Percentiles rank a stretch among this genome's conserved stretches.
These are phyloP conservation scores for Capsella bursapastoris DNA, from an alignment of 345 rosid genomes.

Conservation along the genomic window DNA sequence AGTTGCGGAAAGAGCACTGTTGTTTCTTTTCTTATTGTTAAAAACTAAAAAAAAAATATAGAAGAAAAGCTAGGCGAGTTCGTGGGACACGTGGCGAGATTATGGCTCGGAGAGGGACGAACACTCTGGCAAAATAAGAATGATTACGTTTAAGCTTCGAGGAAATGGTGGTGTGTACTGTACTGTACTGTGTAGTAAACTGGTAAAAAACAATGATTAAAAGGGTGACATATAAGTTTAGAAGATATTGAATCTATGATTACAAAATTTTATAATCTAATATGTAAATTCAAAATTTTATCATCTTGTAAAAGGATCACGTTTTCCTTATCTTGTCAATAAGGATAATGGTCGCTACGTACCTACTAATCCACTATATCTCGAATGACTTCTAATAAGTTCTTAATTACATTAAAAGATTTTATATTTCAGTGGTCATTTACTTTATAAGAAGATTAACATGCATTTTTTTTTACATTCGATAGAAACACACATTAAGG, in stretches of 20 bases:
- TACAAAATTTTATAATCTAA: too few relatives aligned
- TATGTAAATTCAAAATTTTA: too few relatives aligned
- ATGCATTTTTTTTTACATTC: not conserved
- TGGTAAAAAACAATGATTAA: not conserved
- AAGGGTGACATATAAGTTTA: not conserved
- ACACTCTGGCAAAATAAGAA: conserved; percentile 25
- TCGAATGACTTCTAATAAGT: not conserved
- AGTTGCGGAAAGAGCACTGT: conserved; percentile 2
- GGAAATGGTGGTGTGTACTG: conserved; percentile 5
- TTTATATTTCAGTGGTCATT: not conserved
- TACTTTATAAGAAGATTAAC: not conserved
- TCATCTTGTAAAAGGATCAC: not conserved
- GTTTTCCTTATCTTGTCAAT: not conserved
- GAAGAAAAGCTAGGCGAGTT: conserved; percentile 24
- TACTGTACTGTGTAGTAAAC: not conserved
- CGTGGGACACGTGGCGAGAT: conserved; percentile 43
- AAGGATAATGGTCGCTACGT: not conserved
- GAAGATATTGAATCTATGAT: too few relatives aligned
- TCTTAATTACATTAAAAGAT: not conserved
- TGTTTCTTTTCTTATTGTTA: not conserved
- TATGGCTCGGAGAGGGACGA: not conserved
- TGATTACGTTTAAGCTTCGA: conserved; percentile 13
- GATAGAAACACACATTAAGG: not conserved
- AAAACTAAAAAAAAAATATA: not conserved
- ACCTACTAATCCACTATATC: not conserved